Base-by-base conservation (phyloP, 345 rosid genomes). In the Syzygium aromaticum region DNA sequence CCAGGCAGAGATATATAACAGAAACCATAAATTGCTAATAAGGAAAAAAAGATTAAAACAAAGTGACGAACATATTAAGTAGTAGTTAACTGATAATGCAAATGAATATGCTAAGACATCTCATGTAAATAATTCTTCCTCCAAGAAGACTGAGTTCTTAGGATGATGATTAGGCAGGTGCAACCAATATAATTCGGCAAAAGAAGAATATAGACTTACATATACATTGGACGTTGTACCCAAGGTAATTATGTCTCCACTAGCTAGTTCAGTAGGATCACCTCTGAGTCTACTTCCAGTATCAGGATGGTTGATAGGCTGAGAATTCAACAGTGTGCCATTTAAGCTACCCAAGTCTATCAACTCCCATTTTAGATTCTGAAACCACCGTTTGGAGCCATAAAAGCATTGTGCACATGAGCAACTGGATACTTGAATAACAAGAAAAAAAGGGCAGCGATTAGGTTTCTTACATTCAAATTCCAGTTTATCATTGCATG, bases 401-500 rank as follows among this genome's bases (percentile, higher is more conserved):
- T 33, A 38, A 73, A 33, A 33, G 80, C 3, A 73, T 33, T 9
- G 6, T 56, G 86, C 38, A 16, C 77, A 86, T 51, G 83, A 87
- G 14, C 85, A 52, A 86, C 51, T 85, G 25, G 73, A 83, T 57
- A 86, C 80, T 90, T 54, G 84, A 54, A 51, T 86, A 52, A 17
- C 9, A 12, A 78, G 23, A 82, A 89, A 80, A 77, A 59, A 30
- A 25, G 49, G 57, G 53, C 51, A 77, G 80, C 87, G 83, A 83
- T 51, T 43, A 88, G 88, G 87, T 88, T 89, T 77, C 84, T 90
- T 92, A 96, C 99, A 93, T 93, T 89, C 61, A 92, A 85, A 89
- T 98, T 96, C 99, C 99, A 98, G 86, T 92, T 94, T 90, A 98
- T 95, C 91, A 95, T 91, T 30, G 99, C 99, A 94, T 98, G 99